phyloP scores from a whole-genome alignment of 768 basidiomycete genomes.

The Amanita jacksonii region DNA sequence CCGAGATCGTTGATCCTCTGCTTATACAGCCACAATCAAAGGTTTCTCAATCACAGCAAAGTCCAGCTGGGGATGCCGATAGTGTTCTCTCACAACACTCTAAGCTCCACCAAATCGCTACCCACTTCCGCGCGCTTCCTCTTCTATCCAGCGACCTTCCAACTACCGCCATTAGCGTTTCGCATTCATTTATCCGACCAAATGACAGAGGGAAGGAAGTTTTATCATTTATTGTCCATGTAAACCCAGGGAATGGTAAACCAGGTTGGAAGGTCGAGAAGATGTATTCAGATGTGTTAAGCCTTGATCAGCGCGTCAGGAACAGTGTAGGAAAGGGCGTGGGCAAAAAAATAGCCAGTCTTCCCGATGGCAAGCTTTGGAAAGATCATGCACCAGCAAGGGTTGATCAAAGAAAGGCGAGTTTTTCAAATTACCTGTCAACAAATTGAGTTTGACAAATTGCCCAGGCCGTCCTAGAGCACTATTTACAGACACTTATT shows the following conservation, averaged over 20 bases:
- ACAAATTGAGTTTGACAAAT: background rate
- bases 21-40: background rate
- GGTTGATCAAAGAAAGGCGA: slow-evolving; percentile 91
- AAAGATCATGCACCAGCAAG: slow-evolving; percentile 95
- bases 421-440: slow-evolving; percentile 16
- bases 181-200: slow-evolving; percentile 74
- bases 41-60: background rate
- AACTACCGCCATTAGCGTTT: slow-evolving; percentile 59
- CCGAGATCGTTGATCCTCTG: background rate
- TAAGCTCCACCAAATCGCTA: background rate
- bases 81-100: background rate
- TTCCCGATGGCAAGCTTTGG: slow-evolving; percentile 93
- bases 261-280: slow-evolving; percentile 84
- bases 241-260: slow-evolving; percentile 64
- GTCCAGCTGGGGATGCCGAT: background rate
- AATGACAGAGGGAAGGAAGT: slow-evolving; percentile 92
- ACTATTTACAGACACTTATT: slow-evolving; percentile 79
- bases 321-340: slow-evolving; percentile 55
- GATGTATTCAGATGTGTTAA: slow-evolving; percentile 87
- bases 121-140: slow-evolving; percentile 58
- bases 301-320: slow-evolving; percentile 73
- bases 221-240: slow-evolving; percentile 73
- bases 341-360: slow-evolving; percentile 63
- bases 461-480: slow-evolving; percentile 61
- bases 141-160: slow-evolving; percentile 64